Base-by-base conservation (phyloP, 2,329 filamentous ascomycete species). In the Aspergillus tanneri region DNA sequence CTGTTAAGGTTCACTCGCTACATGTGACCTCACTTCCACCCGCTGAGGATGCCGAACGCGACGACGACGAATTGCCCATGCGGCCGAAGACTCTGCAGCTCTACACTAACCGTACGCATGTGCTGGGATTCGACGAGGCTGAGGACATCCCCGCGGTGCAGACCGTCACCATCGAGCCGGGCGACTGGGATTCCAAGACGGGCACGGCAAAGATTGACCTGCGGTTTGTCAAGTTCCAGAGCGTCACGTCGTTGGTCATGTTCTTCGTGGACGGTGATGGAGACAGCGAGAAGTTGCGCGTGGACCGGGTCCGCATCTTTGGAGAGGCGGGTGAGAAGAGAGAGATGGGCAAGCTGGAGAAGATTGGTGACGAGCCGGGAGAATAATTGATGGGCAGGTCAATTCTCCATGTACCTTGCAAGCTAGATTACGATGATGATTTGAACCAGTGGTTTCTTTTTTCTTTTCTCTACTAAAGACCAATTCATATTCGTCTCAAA, bases 171-270 rank as follows among this genome's bases (percentile, higher is more conserved):
- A 78, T 99, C 35, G 77, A 79, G 52, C 76, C 84, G 37, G 78
- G 80, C 43, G 89, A 96, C 64, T 99, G 93, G 92, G 88, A 90
- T 68, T 52, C 65, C 41, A 76, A 79, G 36, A 83, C 88, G 11
- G 86, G 84, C 43, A 92, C 88, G 7, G 86, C 83, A 11, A 87
- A 78, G 60, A 73, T 92, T 45, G 73, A 80, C 36, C 74, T 97
- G 61, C 87, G 91, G 11, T 96, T 92, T 64, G 93, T 99, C 72
- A 96, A 96, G 75, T 99, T 97, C 77, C 93, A 97, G 74, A 95
- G 90, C 65, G 87, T 96, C 45, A 87, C 84, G 50, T 93, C 85
- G 53, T 66, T 99, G 60, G 86, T 95, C 14, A 61, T 99, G 9
- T 99, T 96, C 68, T 85, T 99, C 25, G 87, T 88, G 45, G 86